Conservation (phyloP, 2,329 filamentous ascomycete species). For the Ophiostoma himal-ulmi region DNA sequence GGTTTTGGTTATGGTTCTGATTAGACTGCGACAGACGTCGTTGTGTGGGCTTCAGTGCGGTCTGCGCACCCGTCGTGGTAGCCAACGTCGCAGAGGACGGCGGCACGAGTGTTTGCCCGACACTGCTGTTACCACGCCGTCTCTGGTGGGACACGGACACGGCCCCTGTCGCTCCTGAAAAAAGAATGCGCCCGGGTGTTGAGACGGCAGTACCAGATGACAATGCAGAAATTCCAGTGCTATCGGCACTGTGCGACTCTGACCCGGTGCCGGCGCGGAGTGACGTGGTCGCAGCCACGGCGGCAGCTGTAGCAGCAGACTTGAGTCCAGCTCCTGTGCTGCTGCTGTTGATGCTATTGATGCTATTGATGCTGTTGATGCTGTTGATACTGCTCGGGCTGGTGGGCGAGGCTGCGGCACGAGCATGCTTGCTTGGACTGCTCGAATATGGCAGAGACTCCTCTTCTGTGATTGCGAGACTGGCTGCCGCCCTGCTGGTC, state of each 20-base stretch:
- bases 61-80: background rate
- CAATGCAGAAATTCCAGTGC: background rate
- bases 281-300: background rate
- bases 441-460: background rate
- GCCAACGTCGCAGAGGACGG: background rate
- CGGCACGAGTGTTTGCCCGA: background rate
- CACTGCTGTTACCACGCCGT: conserved; percentile 4
- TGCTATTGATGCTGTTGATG: background rate
- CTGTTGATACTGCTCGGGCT: background rate
- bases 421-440: background rate
- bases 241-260: background rate
- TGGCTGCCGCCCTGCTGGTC: conserved; percentile 21
- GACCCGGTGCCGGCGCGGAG: background rate
- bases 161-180: background rate
- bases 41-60: background rate
- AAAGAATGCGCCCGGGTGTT: background rate
- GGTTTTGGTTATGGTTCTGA: background rate
- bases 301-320: conserved; percentile 5
- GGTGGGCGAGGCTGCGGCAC: background rate
- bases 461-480: background rate
- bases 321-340: background rate
- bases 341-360: background rate
- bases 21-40: conserved; percentile 1
- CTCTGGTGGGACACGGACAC: conserved; percentile 7
- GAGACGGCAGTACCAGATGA: no score